Conservation (phyloP, 2,329 filamentous ascomycete genomes). For the Trichoderma hamatum region DNA sequence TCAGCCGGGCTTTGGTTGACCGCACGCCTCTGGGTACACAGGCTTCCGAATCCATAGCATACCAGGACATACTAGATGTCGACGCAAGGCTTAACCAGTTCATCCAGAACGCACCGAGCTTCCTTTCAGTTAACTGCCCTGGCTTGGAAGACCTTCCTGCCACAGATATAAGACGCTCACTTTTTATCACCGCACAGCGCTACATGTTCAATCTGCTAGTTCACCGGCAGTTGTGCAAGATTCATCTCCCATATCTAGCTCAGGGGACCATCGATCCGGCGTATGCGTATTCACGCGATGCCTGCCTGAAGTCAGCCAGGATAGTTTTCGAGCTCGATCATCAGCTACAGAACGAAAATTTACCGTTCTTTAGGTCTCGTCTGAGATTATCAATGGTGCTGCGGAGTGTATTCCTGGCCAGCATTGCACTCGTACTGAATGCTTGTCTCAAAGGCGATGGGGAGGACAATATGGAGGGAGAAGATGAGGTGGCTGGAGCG, state of each 20-base stretch:
- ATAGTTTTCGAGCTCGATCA: conserved; percentile 39
- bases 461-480: conserved; percentile 33
- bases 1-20: conserved; percentile 43
- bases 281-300: conserved; percentile 39
- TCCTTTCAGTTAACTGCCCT: conserved; percentile 34
- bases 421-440: conserved; percentile 41
- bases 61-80: conserved; percentile 39
- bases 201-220: conserved; percentile 41
- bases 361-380: conserved; percentile 36
- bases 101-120: conserved; percentile 36
- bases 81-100: conserved; percentile 38
- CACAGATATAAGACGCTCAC: conserved; percentile 32
- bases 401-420: conserved; percentile 42
- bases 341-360: conserved; percentile 35
- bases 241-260: conserved; percentile 42
- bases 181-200: conserved; percentile 37
- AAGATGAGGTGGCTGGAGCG: conserved; percentile 36
- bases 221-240: conserved; percentile 41
- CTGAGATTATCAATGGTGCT: conserved; percentile 38
- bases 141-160: conserved; percentile 31
- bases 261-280: conserved; percentile 40
- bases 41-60: conserved; percentile 38
- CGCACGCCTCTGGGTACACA: conserved; percentile 34
- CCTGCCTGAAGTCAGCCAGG: conserved; percentile 39
- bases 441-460: conserved; percentile 36